Conservation (phyloP, 768 basidiomycete genomes). For the Mycena amicta region DNA sequence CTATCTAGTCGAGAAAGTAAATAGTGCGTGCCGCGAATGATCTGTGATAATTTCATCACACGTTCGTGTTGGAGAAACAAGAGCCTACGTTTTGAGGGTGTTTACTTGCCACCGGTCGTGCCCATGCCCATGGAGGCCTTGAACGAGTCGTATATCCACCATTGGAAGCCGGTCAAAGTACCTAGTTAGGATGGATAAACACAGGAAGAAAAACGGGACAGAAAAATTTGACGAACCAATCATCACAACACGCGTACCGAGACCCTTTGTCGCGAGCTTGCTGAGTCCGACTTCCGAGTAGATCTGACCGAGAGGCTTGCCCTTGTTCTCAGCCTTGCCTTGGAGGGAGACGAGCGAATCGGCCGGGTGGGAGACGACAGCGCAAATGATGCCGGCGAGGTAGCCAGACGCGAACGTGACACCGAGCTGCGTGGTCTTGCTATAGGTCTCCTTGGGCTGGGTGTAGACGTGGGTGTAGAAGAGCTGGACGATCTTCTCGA, state of each 20-base stretch:
- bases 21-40: neutral
- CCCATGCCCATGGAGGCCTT: conserved; percentile 83
- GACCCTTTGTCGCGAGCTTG: conserved; percentile 78
- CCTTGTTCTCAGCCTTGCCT: conserved; percentile 86
- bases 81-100: neutral
- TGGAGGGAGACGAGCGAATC: conserved; percentile 92
- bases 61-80: conserved; percentile 8
- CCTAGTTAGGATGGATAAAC: conserved; percentile 9
- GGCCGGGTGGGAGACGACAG: conserved; percentile 94
- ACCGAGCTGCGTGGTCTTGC: conserved; percentile 84
- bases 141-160: conserved; percentile 93
- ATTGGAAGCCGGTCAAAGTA: conserved; percentile 78
- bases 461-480: conserved; percentile 91
- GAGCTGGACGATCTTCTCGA: conserved; percentile 82
- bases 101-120: conserved; percentile 85
- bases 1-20: neutral
- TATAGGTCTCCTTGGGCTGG: conserved; percentile 73
- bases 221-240: conserved; percentile 56
- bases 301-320: conserved; percentile 74
- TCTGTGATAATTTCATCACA: conserved; percentile 1
- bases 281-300: conserved; percentile 68
- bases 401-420: conserved; percentile 91
- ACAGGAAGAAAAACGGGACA: neutral
- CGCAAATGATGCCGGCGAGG: conserved; percentile 94
- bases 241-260: conserved; percentile 86